phyloP scores from a whole-genome alignment of 2,329 filamentous ascomycete species.

The Plectosphaerella sp. region DNA sequence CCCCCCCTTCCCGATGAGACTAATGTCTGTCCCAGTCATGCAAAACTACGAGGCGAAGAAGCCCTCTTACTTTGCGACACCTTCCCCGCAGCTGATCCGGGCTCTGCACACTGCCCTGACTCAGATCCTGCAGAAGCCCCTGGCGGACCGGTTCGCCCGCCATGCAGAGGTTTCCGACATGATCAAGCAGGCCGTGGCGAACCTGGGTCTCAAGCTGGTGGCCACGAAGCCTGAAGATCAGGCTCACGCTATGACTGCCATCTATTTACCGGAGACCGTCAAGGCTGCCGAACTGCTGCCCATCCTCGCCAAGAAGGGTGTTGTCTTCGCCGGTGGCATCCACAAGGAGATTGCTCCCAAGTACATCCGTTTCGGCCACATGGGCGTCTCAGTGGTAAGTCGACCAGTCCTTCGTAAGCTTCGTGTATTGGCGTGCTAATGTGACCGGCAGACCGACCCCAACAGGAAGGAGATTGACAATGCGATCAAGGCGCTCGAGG shows the following conservation, averaged over 20 bases:
- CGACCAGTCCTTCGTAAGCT: not conserved
- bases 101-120: constrained; percentile 85
- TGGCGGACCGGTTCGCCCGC: constrained; percentile 76
- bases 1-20: constrained; percentile 4
- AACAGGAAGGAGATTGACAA: constrained; percentile 77
- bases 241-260: constrained; percentile 96
- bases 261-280: constrained; percentile 85
- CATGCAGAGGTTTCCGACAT: constrained; percentile 77
- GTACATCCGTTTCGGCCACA: constrained; percentile 95
- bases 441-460: constrained; percentile 57
- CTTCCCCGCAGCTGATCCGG: constrained; percentile 88
- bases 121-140: constrained; percentile 76
- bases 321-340: constrained; percentile 91
- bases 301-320: constrained; percentile 76
- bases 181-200: constrained; percentile 78
- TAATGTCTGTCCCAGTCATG: constrained; percentile 61
- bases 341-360: constrained; percentile 93
- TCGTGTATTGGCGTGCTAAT: constrained; percentile 15
- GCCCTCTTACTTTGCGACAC: constrained; percentile 95
- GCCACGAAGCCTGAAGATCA: constrained; percentile 84
- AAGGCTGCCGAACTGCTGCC: constrained; percentile 80
- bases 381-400: constrained; percentile 85
- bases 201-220: constrained; percentile 82
- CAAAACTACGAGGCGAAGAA: constrained; percentile 98
- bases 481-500: constrained; percentile 73